A percentile compares a stretch with the other conserved stretches of the same genome.
Evolutionary conservation across 257 asterid species (phyloP).

Genomic region (Striga asiatica): DNA sequence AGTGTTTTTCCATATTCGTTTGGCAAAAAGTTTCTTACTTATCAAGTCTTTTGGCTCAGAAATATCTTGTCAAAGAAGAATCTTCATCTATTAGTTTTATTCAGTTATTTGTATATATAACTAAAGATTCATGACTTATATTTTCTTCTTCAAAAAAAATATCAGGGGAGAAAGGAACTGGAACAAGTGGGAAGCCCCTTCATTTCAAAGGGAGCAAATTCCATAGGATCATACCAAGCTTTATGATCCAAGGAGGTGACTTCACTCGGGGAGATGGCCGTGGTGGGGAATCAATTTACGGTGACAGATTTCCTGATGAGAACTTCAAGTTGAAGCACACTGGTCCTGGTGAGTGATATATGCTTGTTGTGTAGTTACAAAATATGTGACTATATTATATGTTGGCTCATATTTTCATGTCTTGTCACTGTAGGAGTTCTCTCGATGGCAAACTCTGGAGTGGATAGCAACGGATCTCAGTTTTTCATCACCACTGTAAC

Average conservation of each 20-base stretch:
- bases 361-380: no score
- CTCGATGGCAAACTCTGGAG: constrained; percentile 90
- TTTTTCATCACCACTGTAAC: constrained; percentile 71
- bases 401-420: neutral
- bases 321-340: constrained; percentile 77
- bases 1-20: neutral
- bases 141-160: no score
- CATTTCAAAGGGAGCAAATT: constrained; percentile 76
- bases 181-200: constrained; percentile 64
- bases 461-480: constrained; percentile 85
- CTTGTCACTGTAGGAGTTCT: constrained; percentile 39
- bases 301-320: constrained; percentile 65
- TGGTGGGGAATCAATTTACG: constrained; percentile 90
- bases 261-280: constrained; percentile 87
- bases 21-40: neutral
- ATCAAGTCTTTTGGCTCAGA: neutral
- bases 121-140: no score
- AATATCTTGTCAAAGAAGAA: no score
- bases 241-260: constrained; percentile 97
- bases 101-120: no score
- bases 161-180: constrained; percentile 87
- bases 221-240: constrained; percentile 87
- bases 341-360: constrained; percentile 51
- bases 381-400: no score
- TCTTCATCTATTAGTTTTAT: no score